Base-by-base conservation (phyloP, 2,329 filamentous ascomycete species). In the Cladosporium sp. region DNA sequence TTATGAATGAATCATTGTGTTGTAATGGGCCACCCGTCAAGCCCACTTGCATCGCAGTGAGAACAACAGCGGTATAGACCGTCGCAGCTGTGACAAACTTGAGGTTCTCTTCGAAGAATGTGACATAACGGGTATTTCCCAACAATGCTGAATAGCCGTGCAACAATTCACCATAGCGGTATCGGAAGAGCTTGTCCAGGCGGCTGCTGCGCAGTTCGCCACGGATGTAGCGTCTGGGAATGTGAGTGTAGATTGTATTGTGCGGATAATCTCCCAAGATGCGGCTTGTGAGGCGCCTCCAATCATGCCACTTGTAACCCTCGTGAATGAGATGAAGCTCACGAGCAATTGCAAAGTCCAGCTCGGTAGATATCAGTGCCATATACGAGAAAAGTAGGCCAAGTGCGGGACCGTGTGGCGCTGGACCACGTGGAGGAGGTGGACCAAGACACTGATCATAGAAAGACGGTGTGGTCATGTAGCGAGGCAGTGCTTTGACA, bases 1-100 rank as follows among this genome's bases (percentile, higher is more conserved):
- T 54, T 63, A 78, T 74, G 63, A 83, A 84, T 0, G 64, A 58
- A 0, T 60, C n/a, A 60, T 73, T 77, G 0, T 68, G 20, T 8
- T 43, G 11, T 1, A 74, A 59, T 4, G 51, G 34, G 4, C 64
- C 59, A 4, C 17, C 20, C 5, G 40, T 17, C 40, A 43, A 14
- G 5, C 40, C 40, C 5, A 43, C 40, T 20, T 43, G 40, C 40
- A 43, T 43, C 7, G 40, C 40, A 7, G 40, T 43, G 5, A 43
- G 20, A 11, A 43, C 40, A 1, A 43, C 2, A 7, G 12, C 20
- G 17, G 12, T 43, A 6, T 43, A 43, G 1, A 20, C 17, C 17
- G 40, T 43, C 7, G 20, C 17, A 7, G 40, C 40, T 3, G 40
- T 22, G 40, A 43, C 17, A 17, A 20, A 9, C 7, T 3, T 19